Conservation (phyloP, 768 basidiomycete genomes). For the Coprinopsis strossmayeri region DNA sequence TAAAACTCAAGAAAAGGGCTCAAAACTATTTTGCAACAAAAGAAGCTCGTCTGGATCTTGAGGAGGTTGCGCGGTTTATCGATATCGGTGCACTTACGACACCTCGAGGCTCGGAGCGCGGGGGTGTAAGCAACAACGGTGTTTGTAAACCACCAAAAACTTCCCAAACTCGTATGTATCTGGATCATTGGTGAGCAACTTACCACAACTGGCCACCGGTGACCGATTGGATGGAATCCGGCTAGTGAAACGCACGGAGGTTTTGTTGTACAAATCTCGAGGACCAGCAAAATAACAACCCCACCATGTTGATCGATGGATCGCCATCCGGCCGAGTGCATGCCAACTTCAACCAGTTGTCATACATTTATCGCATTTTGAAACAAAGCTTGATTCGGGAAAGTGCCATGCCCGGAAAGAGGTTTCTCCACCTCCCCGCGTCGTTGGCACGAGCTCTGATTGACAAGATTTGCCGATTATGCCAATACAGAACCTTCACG, state of each 20-base stretch:
- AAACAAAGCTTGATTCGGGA: not conserved
- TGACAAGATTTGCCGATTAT: not conserved
- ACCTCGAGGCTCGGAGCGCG: not conserved
- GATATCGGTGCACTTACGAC: conserved; percentile 19
- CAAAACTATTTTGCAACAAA: not conserved
- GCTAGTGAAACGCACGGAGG: no score
- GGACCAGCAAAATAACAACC: no score
- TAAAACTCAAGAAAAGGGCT: not conserved
- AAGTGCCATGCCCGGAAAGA: not conserved
- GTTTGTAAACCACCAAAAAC: no score
- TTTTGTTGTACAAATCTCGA: no score
- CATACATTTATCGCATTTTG: not conserved
- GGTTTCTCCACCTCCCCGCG: not conserved
- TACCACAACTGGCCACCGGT: not conserved
- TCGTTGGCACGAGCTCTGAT: not conserved
- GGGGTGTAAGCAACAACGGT: not conserved
- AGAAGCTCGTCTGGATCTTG: conserved; percentile 6
- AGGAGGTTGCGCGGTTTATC: conserved; percentile 16
- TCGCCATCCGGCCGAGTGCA: conserved; percentile 2
- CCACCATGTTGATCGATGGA: conserved; percentile 5
- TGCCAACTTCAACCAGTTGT: not conserved
- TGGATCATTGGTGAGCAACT: not conserved
- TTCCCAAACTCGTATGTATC: not conserved
- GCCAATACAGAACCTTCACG: not conserved
- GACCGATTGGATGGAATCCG: no score